Percentiles rank a stretch among this genome's conserved stretches.
Evolutionary conservation across 1,284 basidiomycete genomes (phyloP).

Genomic region (Malassezia vespertilionis): DNA sequence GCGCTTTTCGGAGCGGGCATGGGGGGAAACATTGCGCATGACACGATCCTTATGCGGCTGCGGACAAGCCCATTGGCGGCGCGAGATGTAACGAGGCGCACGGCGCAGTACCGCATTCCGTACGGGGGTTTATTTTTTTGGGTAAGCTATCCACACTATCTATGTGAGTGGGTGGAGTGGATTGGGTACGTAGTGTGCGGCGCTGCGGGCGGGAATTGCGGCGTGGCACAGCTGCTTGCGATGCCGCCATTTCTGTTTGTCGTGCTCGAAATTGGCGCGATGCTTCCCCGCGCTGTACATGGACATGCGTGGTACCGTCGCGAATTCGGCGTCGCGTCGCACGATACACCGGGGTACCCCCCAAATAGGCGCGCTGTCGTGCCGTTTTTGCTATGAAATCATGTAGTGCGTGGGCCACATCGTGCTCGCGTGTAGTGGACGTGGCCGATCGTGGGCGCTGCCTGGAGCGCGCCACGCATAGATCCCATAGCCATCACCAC

Average conservation of each 20-base stretch:
- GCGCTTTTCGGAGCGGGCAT: conserved; percentile 60
- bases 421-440: too few species aligned
- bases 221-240: conserved; percentile 15
- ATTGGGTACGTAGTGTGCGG: conserved; percentile 3
- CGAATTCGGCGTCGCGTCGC: conserved; percentile 53
- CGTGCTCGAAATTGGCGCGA: conserved; percentile 58
- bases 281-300: conserved; percentile 67
- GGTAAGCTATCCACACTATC: conserved; percentile 84
- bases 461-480: too few species aligned
- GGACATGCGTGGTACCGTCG: conserved; percentile 70
- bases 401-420: too few species aligned
- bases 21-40: too few species aligned
- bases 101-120: conserved; percentile 49
- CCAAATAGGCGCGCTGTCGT: conserved; percentile 57
- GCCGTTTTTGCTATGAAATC: conserved; percentile 55
- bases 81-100: too few species aligned
- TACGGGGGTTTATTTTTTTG: conserved; percentile 65
- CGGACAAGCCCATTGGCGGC: too few species aligned
- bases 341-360: conserved; percentile 58
- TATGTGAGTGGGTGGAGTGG: conserved; percentile 49
- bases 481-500: too few species aligned
- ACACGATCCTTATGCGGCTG: too few species aligned
- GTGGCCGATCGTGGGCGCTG: too few species aligned
- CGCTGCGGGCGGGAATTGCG: conserved; percentile 21
- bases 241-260: conserved; percentile 54